phyloP scores from a whole-genome alignment of 2,329 filamentous ascomycete genomes.

The Scedosporium dehoogii region DNA sequence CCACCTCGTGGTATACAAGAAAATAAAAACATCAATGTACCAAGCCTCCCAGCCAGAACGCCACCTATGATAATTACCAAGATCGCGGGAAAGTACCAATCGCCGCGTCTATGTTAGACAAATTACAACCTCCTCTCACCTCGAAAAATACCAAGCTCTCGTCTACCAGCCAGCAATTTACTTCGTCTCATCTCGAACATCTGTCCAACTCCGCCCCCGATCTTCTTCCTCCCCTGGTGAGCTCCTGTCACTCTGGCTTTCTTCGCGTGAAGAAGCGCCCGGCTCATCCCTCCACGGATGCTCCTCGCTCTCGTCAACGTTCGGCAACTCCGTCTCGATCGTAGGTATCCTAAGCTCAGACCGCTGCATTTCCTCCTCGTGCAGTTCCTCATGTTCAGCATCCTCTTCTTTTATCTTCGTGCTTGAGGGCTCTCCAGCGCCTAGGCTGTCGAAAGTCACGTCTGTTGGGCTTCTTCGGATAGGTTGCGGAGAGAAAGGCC shows the following conservation, averaged over 20 bases:
- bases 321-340: constrained; percentile 29
- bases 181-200: constrained; percentile 9
- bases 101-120: not conserved
- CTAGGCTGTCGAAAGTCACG: constrained; percentile 4
- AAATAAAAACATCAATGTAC: not conserved
- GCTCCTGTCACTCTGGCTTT: not conserved
- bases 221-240: constrained; percentile 9
- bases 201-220: constrained; percentile 5
- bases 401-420: constrained; percentile 7
- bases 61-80: not conserved
- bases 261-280: constrained; percentile 2
- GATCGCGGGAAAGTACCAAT: not conserved
- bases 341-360: constrained; percentile 21
- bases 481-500: constrained; percentile 51
- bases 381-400: constrained; percentile 6
- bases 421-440: not conserved
- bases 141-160: not conserved
- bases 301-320: constrained; percentile 14
- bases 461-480: constrained; percentile 7
- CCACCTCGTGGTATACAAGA: not conserved
- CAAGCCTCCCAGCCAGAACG: not conserved
- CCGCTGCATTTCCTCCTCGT: not conserved
- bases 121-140: not conserved
- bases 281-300: constrained; percentile 18
- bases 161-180: not conserved